Evolutionary conservation across 352 stramenopile genomes (phyloP), one percentile per base, ranked within the genome.

Genomic region (Globisporangium rhizosaccharum): DNA sequence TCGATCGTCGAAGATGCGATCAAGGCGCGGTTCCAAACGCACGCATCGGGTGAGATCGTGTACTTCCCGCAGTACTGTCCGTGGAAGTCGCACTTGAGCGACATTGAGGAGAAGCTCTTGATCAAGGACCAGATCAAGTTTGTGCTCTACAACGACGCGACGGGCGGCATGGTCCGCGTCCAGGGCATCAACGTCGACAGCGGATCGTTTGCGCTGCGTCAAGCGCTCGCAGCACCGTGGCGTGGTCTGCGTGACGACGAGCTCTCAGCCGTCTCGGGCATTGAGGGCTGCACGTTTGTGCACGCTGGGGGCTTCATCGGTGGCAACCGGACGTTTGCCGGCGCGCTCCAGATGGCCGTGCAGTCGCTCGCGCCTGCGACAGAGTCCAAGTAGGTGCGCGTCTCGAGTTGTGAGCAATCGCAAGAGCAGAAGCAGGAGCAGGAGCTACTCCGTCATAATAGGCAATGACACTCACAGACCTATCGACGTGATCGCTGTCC

Each of bases 291-390:
- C 75, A 97, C 90, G 3, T 99, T 99, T 71, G 91, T 98, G 61
- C 97, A 99, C 79, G 96, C 92, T 5, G 91, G 88, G n/a, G 97
- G 97, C 41, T 99, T 99, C 75, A 99, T 99, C 59, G 97, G 97
- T 14, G 97, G 96, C 59, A 98, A 99, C 79, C 87, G 90, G 53
- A 99, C 81, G 41, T 97, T 89, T 61, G 92, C 98, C 56, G 97
- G 96, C 26, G 97, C 92, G 4, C 70, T 99, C 42, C 63, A 92
- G 56, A 99, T 99, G 96, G 97, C 96, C 0, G 68, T 74, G 45
- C 69, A 85, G 61, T 89, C 81, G 20, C 66, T 94, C 14, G 26
- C 50, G 26, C 42, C 57, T 17, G 49, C 50, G 17, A 11, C 49
- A 5, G 57, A 49, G 49, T 20, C 33, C 25, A 18, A 55, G 46